Conservation (phyloP, 148 eudicot genomes). For the Amaranthus cruentus region DNA sequence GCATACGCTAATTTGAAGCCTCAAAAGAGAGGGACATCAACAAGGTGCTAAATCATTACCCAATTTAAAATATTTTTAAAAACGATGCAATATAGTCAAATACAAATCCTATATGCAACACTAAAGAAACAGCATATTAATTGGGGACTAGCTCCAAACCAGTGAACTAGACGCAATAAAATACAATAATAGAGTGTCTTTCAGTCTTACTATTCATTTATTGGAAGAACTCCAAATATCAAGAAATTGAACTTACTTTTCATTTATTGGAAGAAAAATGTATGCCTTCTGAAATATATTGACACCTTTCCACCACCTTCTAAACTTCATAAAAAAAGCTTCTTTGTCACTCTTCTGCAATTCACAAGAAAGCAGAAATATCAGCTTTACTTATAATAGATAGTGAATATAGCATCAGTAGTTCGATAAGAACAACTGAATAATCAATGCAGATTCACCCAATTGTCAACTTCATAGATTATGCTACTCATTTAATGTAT, state of each 20-base stretch:
- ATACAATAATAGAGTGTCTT: not conserved
- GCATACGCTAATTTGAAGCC: too few relatives aligned
- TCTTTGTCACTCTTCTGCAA: conserved; percentile 47
- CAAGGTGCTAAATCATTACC: not conserved
- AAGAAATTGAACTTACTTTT: conserved; percentile 49
- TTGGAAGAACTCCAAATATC: not conserved
- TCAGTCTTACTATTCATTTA: too few relatives aligned
- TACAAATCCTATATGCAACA: not conserved
- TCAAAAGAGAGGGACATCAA: not conserved
- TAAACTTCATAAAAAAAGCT: conserved; percentile 58
- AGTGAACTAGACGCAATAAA: not conserved
- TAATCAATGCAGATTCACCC: not conserved
- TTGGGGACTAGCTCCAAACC: not conserved
- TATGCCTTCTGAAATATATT: conserved; percentile 86
- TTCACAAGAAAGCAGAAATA: conserved; percentile 18
- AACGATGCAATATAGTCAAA: not conserved
- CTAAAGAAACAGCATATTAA: not conserved
- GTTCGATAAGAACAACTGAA: not conserved
- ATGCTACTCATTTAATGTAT: not conserved
- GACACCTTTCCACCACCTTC: conserved; percentile 99
- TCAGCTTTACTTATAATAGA: not conserved
- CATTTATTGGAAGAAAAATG: conserved; percentile 83
- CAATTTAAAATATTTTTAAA: not conserved
- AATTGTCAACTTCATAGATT: conserved; percentile 7
- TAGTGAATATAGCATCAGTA: not conserved